Base-by-base conservation (phyloP, 2,329 filamentous ascomycete species). In the Lasiodiplodia sp. region DNA sequence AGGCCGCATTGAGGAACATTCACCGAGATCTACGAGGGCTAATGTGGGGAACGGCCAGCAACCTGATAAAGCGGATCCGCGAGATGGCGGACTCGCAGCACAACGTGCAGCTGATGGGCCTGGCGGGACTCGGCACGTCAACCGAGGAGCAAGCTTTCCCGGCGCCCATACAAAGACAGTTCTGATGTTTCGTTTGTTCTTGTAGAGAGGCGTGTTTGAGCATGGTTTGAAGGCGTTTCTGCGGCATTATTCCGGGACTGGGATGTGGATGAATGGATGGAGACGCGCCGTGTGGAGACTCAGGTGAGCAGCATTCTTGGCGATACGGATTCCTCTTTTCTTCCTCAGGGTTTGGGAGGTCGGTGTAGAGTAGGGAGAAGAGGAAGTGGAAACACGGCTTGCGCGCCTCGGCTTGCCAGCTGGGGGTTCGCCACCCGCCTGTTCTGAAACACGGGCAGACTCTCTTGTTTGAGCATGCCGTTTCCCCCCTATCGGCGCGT, bases 1-100 rank as follows among this genome's bases (percentile, higher is more conserved):
- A 14, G 34, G 25, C 51, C 37, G 23, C 6, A n/a, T 28, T 10
- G 5, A 31, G n/a, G 16, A n/a, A 40, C 5, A 12, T 28, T 14
- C 7, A 1, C 31, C 14, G n/a, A n/a, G 14, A 53, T 56, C 38
- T 25, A 23, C 11, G n/a, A 49, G 5, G 21, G 31, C 57, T 68
- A 60, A 68, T 58, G 25, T 21, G 47, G 21, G 21, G 21, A 18
- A 14, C 44, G 28, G 1, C 5, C 40, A 81, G 79, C 67, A 79
- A 83, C 68, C 72, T 85, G 52, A 81, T 85, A 74, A 83, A 83
- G 70, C 79, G 77, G 51, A 83, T 85, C 34, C 78, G 81, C 18
- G 80, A 81, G 44, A 77, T 82, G 77, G 76, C 78, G 18, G 79
- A 79, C 51, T 71, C 71, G 7, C 72, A 72, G 51, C 72, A 75